These are phyloP conservation scores for Dimocarpus longan DNA, from an alignment of 345 rosid genomes.

Conservation along the genomic window DNA sequence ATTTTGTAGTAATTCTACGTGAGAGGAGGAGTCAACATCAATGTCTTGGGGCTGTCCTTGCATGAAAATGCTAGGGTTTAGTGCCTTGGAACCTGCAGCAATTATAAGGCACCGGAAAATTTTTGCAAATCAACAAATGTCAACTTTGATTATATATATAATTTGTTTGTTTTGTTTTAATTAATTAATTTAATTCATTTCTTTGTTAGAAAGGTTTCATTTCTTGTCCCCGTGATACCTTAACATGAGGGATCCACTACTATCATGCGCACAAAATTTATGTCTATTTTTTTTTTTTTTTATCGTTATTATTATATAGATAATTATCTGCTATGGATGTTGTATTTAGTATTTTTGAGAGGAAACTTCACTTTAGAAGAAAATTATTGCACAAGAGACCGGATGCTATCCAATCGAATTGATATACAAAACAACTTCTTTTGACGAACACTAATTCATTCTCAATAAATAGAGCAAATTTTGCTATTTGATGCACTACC, in stretches of 20 bases:
- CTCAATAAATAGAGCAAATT: too few species aligned
- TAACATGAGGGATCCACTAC: constrained; percentile 19
- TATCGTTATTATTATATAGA: too few species aligned
- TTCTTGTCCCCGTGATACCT: constrained; percentile 12
- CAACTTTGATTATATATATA: background rate
- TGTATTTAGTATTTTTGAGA: too few species aligned
- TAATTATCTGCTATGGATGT: too few species aligned
- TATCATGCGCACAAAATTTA: constrained; percentile 1
- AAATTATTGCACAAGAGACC: background rate
- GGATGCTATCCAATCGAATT: background rate
- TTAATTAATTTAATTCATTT: background rate
- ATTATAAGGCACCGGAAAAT: background rate
- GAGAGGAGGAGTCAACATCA: constrained; percentile 45
- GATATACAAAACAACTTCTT: too few species aligned
- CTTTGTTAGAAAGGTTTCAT: constrained; percentile 4
- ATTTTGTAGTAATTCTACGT: constrained; percentile 44
- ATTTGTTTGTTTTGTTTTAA: background rate
- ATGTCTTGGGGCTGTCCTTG: constrained; percentile 42
- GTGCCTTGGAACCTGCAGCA: background rate
- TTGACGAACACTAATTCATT: too few species aligned
- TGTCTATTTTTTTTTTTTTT: too few species aligned
- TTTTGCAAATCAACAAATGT: background rate
- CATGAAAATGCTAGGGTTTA: constrained; percentile 26
- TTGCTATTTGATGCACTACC: too few species aligned
- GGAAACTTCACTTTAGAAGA: background rate